phyloP scores from a whole-genome alignment of 2,329 filamentous ascomycete species.

The Neofusicoccum cordaticola region DNA sequence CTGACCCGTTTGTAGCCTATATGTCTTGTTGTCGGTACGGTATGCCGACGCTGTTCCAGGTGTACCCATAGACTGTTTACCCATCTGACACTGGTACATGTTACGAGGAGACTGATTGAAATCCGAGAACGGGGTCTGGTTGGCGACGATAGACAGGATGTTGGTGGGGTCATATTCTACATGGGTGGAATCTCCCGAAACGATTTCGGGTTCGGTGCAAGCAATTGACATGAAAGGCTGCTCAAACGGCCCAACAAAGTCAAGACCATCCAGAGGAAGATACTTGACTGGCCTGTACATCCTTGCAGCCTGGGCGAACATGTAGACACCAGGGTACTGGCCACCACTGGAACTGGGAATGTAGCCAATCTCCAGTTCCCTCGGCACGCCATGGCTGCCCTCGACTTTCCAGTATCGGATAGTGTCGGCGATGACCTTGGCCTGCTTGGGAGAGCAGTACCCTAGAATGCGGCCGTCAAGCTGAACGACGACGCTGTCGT shows the following conservation, averaged over 20 bases:
- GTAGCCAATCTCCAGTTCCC: slow-evolving; percentile 86
- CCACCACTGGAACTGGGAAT: slow-evolving; percentile 84
- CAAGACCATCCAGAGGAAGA: slow-evolving; percentile 77
- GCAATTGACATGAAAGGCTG: slow-evolving; percentile 99
- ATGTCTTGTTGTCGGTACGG: slow-evolving; percentile 96
- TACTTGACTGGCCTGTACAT: slow-evolving; percentile 95
- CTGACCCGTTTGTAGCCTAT: slow-evolving; percentile 90
- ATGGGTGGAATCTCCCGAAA: slow-evolving; percentile 85
- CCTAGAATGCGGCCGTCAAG: slow-evolving; percentile 87
- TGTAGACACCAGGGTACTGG: slow-evolving; percentile 94
- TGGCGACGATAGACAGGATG: slow-evolving; percentile 94
- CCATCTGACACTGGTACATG: slow-evolving; percentile 99
- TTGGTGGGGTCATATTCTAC: slow-evolving; percentile 94
- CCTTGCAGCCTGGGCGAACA: slow-evolving; percentile 79
- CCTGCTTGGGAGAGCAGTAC: slow-evolving; percentile 83
- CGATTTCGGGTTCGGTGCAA: slow-evolving; percentile 80
- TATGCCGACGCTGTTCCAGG: slow-evolving; percentile 80
- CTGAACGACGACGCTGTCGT: slow-evolving; percentile 84
- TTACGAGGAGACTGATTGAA: slow-evolving; percentile 98
- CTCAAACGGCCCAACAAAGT: slow-evolving; percentile 89
- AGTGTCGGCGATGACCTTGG: slow-evolving; percentile 77
- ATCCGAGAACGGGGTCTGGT: slow-evolving; percentile 98
- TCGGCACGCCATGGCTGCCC: slow-evolving; percentile 73
- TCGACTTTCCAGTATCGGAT: slow-evolving; percentile 95
- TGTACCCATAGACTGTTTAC: slow-evolving; percentile 98